phyloP scores from a whole-genome alignment of 192 early-diverging fungal species.

The Backusella liffmaniae region DNA sequence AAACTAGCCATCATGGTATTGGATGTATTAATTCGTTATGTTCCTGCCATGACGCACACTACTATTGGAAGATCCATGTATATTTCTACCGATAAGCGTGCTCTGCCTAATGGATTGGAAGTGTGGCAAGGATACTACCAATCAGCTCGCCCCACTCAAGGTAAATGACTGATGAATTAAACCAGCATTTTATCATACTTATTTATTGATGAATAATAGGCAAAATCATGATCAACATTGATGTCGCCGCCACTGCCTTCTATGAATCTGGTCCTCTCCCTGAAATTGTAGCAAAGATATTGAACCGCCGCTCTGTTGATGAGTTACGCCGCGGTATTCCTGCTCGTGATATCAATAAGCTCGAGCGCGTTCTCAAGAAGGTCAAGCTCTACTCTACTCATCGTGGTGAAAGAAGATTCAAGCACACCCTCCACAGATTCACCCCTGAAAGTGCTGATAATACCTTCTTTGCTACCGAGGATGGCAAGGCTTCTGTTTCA shows the following conservation, averaged over 20 bases:
- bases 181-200: too few species aligned
- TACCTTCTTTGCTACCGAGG: slow-evolving; percentile 68
- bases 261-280: slow-evolving; percentile 66
- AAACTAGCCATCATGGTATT: slow-evolving; percentile 56
- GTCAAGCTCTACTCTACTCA: slow-evolving; percentile 57
- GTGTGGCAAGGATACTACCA: slow-evolving; percentile 94
- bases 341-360: slow-evolving; percentile 39
- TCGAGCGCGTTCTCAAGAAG: slow-evolving; percentile 52
- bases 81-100: slow-evolving; percentile 57
- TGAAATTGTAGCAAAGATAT: slow-evolving; percentile 65
- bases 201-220: slow-evolving; percentile 7
- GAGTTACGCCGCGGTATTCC: slow-evolving; percentile 46
- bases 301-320: slow-evolving; percentile 50
- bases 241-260: slow-evolving; percentile 70
- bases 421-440: slow-evolving; percentile 69
- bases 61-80: slow-evolving; percentile 90
- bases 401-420: slow-evolving; percentile 66
- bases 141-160: slow-evolving; percentile 73
- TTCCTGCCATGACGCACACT: slow-evolving; percentile 70
- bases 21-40: slow-evolving; percentile 84
- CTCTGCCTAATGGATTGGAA: slow-evolving; percentile 73
- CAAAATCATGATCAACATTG: slow-evolving; percentile 69
- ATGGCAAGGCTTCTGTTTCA: slow-evolving; percentile 65
- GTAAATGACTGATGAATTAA: slow-evolving; percentile 24
- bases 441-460: slow-evolving; percentile 59